Conservation (phyloP, 176 grass and related monocot genomes). For the Avena atlantica region DNA sequence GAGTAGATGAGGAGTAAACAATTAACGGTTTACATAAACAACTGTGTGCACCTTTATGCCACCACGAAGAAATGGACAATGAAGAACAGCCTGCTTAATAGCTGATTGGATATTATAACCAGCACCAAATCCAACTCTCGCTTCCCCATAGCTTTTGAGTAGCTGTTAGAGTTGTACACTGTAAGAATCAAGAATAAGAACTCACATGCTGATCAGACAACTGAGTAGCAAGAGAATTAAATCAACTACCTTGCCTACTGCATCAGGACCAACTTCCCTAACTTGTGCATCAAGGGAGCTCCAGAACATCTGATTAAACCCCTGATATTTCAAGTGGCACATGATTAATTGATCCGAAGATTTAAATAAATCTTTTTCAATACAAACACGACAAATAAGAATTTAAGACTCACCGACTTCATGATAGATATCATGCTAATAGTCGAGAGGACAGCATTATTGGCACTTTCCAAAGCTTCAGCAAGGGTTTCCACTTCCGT, state of each 20-base stretch:
- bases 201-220: slow-evolving; percentile 36
- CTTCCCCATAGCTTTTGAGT: slow-evolving; percentile 78
- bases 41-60: slow-evolving; percentile 67
- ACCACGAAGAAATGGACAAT: slow-evolving; percentile 78
- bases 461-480: slow-evolving; percentile 95
- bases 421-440: slow-evolving; percentile 87
- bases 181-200: slow-evolving; percentile 46
- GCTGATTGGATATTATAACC: slow-evolving; percentile 90
- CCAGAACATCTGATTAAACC: slow-evolving; percentile 61
- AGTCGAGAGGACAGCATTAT: slow-evolving; percentile 84
- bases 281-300: slow-evolving; percentile 68
- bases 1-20: not conserved
- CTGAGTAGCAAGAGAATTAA: slow-evolving; percentile 21
- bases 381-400: slow-evolving; percentile 12
- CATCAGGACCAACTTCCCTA: slow-evolving; percentile 64
- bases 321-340: slow-evolving; percentile 56
- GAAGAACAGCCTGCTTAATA: slow-evolving; percentile 83
- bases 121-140: slow-evolving; percentile 92
- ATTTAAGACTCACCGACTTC: slow-evolving; percentile 74
- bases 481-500: slow-evolving; percentile 89
- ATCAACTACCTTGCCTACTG: slow-evolving; percentile 70
- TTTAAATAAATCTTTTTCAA: slow-evolving; percentile 32
- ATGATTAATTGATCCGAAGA: slow-evolving; percentile 21
- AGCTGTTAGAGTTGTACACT: slow-evolving; percentile 61
- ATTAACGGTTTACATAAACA: slow-evolving; percentile 11